Percentiles rank a stretch among this genome's conserved stretches.
Conservation (phyloP, 2,329 filamentous ascomycete species). For the Chaetomiaceae sp. region DNA sequence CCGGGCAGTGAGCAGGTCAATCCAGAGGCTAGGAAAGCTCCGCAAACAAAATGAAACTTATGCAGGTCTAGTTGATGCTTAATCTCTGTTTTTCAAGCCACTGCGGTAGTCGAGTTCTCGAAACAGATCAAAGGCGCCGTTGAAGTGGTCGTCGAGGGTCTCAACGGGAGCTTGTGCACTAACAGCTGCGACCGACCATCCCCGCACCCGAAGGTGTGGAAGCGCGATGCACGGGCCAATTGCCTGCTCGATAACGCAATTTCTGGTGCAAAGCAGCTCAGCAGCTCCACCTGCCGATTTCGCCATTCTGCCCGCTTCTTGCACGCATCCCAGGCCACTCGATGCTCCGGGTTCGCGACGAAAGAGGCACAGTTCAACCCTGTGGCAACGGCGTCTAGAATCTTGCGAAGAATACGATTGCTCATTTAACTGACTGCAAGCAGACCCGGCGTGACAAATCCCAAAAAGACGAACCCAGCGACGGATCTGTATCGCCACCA, state of each 20-base stretch:
- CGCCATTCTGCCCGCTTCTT: constrained; percentile 26
- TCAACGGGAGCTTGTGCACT: constrained; percentile 5
- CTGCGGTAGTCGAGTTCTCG: too few species aligned
- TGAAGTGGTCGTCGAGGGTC: neutral
- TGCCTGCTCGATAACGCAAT: constrained; percentile 29
- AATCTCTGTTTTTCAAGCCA: neutral
- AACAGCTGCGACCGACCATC: constrained; percentile 22
- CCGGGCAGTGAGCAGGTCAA: neutral
- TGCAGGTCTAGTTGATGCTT: neutral
- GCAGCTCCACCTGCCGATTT: constrained; percentile 23
- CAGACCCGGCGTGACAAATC: neutral
- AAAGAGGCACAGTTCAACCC: constrained; percentile 1
- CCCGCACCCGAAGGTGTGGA: constrained; percentile 18
- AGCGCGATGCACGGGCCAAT: constrained; percentile 17
- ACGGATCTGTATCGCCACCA: neutral
- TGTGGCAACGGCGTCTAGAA: neutral
- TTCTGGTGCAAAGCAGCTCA: constrained; percentile 26
- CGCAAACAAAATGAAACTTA: neutral
- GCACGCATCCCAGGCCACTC: constrained; percentile 8
- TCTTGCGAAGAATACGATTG: neutral
- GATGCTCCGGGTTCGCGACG: neutral
- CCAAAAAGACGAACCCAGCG: neutral
- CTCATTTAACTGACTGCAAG: neutral
- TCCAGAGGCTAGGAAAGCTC: neutral
- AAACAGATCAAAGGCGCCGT: too few species aligned